These are phyloP conservation scores for Trichomonas gallinae DNA, from an alignment of 208 protist genomes.

Conservation along the genomic window DNA sequence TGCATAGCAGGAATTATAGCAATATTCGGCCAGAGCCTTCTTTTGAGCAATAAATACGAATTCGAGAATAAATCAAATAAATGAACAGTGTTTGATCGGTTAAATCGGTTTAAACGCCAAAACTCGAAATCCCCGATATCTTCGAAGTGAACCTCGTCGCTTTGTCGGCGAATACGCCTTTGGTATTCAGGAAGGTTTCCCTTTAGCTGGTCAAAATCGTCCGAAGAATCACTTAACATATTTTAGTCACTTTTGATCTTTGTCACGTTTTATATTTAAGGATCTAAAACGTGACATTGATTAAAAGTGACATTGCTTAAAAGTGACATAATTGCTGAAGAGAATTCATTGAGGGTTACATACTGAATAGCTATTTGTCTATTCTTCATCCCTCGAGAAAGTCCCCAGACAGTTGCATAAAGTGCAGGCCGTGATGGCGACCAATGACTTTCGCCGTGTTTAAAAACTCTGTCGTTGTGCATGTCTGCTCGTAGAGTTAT, in stretches of 20 bases:
- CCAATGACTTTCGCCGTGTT: not conserved
- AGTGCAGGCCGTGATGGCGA: constrained; percentile 2
- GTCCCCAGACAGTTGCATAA: not conserved
- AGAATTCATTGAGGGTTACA: constrained; percentile 15
- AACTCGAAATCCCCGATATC: not conserved
- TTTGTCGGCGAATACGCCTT: not conserved
- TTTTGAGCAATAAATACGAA: not conserved
- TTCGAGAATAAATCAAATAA: not conserved
- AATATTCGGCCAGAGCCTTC: not conserved
- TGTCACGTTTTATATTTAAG: no score
- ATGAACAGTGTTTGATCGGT: not conserved
- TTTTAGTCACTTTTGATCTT: not conserved
- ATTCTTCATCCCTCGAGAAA: not conserved
- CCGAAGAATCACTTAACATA: not conserved
- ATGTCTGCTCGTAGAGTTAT: constrained; percentile 8
- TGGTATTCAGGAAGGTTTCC: not conserved
- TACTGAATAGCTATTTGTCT: not conserved
- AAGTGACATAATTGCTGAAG: not conserved
- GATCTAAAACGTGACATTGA: no score
- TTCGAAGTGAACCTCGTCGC: not conserved
- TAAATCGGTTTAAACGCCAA: not conserved
- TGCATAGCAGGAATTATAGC: not conserved
- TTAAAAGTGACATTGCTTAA: no score
- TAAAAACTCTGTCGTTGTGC: not conserved
- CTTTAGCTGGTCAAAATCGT: not conserved